These are phyloP conservation scores for Syzygium syzygioides DNA, from an alignment of 441 rosid genomes.

Conservation along the genomic window DNA sequence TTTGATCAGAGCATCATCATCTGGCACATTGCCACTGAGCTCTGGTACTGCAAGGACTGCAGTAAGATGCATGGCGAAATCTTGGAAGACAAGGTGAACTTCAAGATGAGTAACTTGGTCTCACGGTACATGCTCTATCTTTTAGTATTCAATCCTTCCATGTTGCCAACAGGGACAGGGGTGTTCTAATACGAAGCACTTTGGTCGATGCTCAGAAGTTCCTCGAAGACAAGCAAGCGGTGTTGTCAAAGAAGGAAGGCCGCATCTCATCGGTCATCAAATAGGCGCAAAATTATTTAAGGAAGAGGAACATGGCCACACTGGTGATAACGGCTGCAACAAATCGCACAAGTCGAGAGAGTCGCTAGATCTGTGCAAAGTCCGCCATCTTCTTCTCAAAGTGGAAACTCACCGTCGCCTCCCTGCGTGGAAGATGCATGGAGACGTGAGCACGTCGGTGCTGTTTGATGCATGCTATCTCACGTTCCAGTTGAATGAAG, in stretches of 20 bases:
- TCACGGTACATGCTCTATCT: background rate
- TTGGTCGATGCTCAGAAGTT: background rate
- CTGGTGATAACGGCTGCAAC: rapidly evolving
- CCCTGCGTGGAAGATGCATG: background rate
- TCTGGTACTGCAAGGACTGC: background rate
- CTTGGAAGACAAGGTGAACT: background rate
- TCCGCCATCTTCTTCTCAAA: background rate
- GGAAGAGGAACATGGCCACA: rapidly evolving
- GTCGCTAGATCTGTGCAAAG: background rate
- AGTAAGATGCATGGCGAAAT: no score
- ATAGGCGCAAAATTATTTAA: background rate
- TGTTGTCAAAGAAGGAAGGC: background rate
- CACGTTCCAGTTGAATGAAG: rapidly evolving
- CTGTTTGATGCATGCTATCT: background rate
- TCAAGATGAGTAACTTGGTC: background rate
- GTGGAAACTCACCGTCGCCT: rapidly evolving
- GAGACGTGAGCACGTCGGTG: background rate
- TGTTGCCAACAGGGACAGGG: background rate
- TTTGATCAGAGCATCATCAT: background rate
- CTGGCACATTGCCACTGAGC: constrained; percentile 4
- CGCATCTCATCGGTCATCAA: background rate
- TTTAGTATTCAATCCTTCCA: background rate
- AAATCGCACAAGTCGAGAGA: background rate
- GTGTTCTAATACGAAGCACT: background rate
- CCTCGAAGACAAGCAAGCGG: background rate